phyloP scores from a whole-genome alignment of 352 stramenopile species.

The Globisporangium ultimum region DNA sequence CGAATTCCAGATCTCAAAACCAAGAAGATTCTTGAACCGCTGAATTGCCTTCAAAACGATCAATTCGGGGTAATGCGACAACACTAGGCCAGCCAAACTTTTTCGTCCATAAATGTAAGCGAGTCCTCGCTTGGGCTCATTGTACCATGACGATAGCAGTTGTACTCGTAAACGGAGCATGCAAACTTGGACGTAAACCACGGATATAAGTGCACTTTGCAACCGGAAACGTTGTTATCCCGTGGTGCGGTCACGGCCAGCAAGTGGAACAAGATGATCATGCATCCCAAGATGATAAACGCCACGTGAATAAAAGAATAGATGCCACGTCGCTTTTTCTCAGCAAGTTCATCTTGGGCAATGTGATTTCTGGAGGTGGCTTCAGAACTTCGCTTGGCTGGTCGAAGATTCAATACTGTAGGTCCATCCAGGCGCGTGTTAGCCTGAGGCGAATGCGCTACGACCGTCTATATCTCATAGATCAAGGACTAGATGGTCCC shows the following conservation, averaged over 20 bases:
- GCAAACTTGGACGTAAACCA: slow-evolving; percentile 25
- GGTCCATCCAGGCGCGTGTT: too few relatives aligned
- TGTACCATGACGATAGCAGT: slow-evolving; percentile 12
- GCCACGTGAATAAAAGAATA: slow-evolving; percentile 3
- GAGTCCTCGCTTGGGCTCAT: slow-evolving; percentile 4
- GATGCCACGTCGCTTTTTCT: neutral
- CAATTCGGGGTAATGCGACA: slow-evolving; percentile 23
- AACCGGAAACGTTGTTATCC: slow-evolving; percentile 4
- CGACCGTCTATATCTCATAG: neutral
- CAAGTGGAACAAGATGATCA: slow-evolving; percentile 6
- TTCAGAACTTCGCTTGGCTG: too few relatives aligned
- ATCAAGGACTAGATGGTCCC: slow-evolving; percentile 11
- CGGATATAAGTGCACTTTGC: slow-evolving; percentile 22
- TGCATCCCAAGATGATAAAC: slow-evolving; percentile 11
- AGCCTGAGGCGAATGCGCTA: too few relatives aligned
- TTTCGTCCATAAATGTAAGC: slow-evolving; percentile 11
- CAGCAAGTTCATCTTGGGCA: too few relatives aligned
- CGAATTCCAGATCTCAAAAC: slow-evolving; percentile 32
- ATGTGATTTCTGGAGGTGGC: slow-evolving; percentile 3
- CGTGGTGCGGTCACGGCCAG: too few relatives aligned
- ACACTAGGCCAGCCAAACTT: slow-evolving; percentile 21
- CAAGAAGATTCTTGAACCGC: slow-evolving; percentile 22
- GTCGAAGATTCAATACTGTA: too few relatives aligned
- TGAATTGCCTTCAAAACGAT: slow-evolving; percentile 20
- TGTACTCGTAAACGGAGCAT: slow-evolving; percentile 12